Evolutionary conservation across 2,329 filamentous ascomycete genomes (phyloP), one percentile per base, ranked within the genome.

Genomic region (Onygenales sp.): DNA sequence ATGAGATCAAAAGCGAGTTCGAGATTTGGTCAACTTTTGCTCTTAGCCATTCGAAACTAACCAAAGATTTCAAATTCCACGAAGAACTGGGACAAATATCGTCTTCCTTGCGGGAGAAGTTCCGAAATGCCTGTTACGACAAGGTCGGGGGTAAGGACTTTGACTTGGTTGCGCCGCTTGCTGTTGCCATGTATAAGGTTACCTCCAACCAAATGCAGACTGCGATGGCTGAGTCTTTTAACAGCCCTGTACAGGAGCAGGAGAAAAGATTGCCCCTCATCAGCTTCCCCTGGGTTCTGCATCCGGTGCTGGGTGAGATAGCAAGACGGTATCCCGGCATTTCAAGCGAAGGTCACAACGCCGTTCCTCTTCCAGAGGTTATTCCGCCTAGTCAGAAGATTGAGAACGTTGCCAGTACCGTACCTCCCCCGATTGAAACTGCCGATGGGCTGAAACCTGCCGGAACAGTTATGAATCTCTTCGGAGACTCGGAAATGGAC

Each of bases 221-320:
- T 32, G 84, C 84, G 0, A 67, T 85, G 4, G 67, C 73, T 17
- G 78, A 83, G 59, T 73, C 73, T 37, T 65, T 67, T 2, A 53
- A 65, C n/a, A 56, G 60, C 6, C 37, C 48, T 4, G 56, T 51
- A 5, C 55, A 54, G 3, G 56, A 42, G 40, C 32, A 56, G 31
- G 59, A 58, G 33, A 54, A 56, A 7, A 71, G 73, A 2, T 85
- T 90, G 77, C 92, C 93, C 0, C 74, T 97, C 7, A 93, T 96
- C 61, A 93, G 86, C 55, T 97, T 96, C 61, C 92, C 93, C 0
- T 98, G 93, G 93, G 74, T 97, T 2, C 95, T 97, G 58, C 77
- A 83, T 10, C 77, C 79, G 44, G 80, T 89, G 55, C 74, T 95
- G 3, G 84, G 86, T 1, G 77, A 77, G 47, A 83, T 95, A 60